Evolutionary conservation across 345 rosid genomes (phyloP), one percentile per base, ranked within the genome.

Genomic region (Eutrema yunnanense): DNA sequence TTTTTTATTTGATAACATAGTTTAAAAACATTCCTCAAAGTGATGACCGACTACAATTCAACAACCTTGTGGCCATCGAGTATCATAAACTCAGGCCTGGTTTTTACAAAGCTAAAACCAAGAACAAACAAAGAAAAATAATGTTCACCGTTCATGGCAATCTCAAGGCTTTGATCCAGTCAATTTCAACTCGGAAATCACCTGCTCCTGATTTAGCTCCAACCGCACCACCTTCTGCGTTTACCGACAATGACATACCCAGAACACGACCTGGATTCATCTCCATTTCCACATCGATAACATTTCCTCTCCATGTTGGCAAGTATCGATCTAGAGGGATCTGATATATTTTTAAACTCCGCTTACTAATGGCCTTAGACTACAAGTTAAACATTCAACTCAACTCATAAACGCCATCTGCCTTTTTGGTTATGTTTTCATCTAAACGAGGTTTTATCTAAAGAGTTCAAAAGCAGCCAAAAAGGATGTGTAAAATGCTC

Each of bases 221-320:
- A 1, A 81, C 88, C 6, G 86, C 55, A 11, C 97, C 96, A 29
- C 96, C 92, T 19, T 90, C 95, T 8, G 97, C 98, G 58, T 90
- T 96, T 53, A 92, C 88, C 0, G 99, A 92, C 5, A 90, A 73
- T 37, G 98, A 92, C 92, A 92, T 85, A 71, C 96, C 90, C 0
- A 96, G 77, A 68, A 96, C 75, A 44, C 97, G 98, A 27, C 90
- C 84, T 27, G 81, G 96, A 67, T 91, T 94, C 97, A 88, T 94
- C 87, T 94, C 97, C 86, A 91, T 13, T 2, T 82, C 19, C 34
- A 81, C 92, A 75, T 94, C 92, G 41, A 91, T 94, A 12, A 89
- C 90, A 33, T 87, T 89, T 52, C 97, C 98, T 83, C 93, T 89
- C 98, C 97, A 91, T 59, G 98, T 91, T 69, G 97, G 96, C 77